Base-by-base conservation (phyloP, 352 stramenopile genomes). In the Globisporangium canariense region DNA sequence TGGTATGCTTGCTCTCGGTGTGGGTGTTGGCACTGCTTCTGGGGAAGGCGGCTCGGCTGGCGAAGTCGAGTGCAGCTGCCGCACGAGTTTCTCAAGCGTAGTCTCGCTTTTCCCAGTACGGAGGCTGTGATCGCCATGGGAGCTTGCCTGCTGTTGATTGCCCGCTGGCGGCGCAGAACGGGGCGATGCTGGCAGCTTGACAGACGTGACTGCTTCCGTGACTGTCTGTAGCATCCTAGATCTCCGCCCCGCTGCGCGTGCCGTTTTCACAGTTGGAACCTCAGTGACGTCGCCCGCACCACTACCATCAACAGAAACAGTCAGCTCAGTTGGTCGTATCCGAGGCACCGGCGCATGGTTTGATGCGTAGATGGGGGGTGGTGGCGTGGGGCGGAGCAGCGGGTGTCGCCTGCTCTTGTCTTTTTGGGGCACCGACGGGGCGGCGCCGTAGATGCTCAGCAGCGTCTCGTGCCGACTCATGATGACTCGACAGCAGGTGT, bases 401-500 rank as follows among this genome's bases (percentile, higher is more conserved):
- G 52, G 32, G 16, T 0, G 52, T 25, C 18, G 34, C 32, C 36
- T 18, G n/a, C 18, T 45, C 52, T 14, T 58, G 52, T 45, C 52
- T n/a, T 43, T 58, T 18, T 18, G 18, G 9, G 32, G 13, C 18
- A 40, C 34, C 8, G 52, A 38, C 52, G 52, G 9, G 11, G 18
- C 32, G 11, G 18, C 52, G 10, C 52, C 52, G 52, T 58, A 58
- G 30, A 58, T 58, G 52, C 4, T 58, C 52, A 58, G 32, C n/a
- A 58, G 32, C 32, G 52, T 58, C 52, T 58, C 52, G 52, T 58
- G 52, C 4, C 52, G 52, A 46, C 52, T 58, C 52, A 45, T 58
- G n/a, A 13, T 10, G 32, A 43, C 16, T 0, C 1, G 9, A 4
- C 1, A 8, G 20, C 4, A 20, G 47, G 34, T 10, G 8, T 10